phyloP scores from a whole-genome alignment of 768 basidiomycete genomes.

The Psilocybe sp. region DNA sequence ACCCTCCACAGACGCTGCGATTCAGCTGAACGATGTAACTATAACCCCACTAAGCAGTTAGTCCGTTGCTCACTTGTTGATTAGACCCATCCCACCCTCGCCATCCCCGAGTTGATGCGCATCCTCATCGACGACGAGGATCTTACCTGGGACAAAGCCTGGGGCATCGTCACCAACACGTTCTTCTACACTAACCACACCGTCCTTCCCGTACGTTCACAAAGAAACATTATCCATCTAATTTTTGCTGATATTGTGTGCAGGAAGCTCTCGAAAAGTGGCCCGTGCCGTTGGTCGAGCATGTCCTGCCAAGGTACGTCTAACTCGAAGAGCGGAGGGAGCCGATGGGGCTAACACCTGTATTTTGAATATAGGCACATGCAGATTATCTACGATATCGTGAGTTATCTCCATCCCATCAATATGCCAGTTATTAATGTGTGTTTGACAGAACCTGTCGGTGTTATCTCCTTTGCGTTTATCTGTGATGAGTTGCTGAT shows the following conservation, averaged over 20 bases:
- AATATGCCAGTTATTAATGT: background rate
- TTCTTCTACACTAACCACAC: slow-evolving; percentile 98
- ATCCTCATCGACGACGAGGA: slow-evolving; percentile 92
- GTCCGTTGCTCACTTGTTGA: background rate
- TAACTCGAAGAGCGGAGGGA: background rate
- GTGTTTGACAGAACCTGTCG: slow-evolving; percentile 45
- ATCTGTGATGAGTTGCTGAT: background rate
- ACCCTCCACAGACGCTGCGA: slow-evolving; percentile 63
- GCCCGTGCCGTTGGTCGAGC: slow-evolving; percentile 83
- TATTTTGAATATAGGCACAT: slow-evolving; percentile 51
- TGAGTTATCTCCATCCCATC: slow-evolving; percentile 24
- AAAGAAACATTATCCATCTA: background rate
- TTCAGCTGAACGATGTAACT: slow-evolving; percentile 90
- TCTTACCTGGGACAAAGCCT: slow-evolving; percentile 76
- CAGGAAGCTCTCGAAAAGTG: slow-evolving; percentile 90
- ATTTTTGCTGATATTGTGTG: background rate
- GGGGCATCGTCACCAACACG: slow-evolving; percentile 85
- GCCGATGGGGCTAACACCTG: background rate
- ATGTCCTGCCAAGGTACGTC: slow-evolving; percentile 71
- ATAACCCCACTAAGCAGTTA: background rate
- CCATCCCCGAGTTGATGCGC: slow-evolving; percentile 94
- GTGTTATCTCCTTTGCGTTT: slow-evolving; percentile 11
- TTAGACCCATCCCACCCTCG: slow-evolving; percentile 92
- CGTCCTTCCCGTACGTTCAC: slow-evolving; percentile 68
- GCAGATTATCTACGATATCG: slow-evolving; percentile 91